A percentile compares a stretch with the other conserved stretches of the same genome.
These are phyloP conservation scores for Geoglossum cookeanum DNA, from an alignment of 2,329 filamentous ascomycete species.

Conservation along the genomic window DNA sequence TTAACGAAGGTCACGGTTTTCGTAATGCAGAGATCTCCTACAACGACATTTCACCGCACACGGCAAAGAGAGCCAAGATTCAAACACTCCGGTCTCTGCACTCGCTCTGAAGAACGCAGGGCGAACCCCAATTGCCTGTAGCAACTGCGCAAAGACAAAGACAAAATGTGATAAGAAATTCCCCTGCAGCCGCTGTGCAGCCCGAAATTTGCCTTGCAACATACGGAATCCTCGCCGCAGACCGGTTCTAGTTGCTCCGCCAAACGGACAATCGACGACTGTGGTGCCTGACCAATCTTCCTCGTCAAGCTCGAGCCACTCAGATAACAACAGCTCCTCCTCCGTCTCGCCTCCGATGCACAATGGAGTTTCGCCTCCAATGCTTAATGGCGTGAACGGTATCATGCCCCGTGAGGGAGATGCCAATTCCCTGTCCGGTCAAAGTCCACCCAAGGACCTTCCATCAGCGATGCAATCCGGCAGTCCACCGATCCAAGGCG, in stretches of 20 bases:
- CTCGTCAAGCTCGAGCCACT: neutral
- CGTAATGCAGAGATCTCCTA: slow-evolving; percentile 25
- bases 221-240: slow-evolving; percentile 26
- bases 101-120: slow-evolving; percentile 33
- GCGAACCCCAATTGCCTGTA: slow-evolving; percentile 32
- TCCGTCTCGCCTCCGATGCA: neutral
- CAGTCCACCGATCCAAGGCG: slow-evolving; percentile 5
- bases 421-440: neutral
- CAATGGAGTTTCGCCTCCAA: neutral
- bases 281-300: neutral
- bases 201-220: slow-evolving; percentile 28
- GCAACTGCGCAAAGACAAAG: slow-evolving; percentile 34
- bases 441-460: neutral
- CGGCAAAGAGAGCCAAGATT: slow-evolving; percentile 29
- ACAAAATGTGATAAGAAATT: slow-evolving; percentile 36
- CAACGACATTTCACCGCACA: slow-evolving; percentile 33
- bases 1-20: slow-evolving; percentile 9
- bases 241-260: neutral
- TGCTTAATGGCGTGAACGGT: neutral
- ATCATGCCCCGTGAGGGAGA: neutral
- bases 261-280: neutral
- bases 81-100: slow-evolving; percentile 26
- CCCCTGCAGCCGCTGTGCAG: slow-evolving; percentile 32
- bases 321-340: neutral
- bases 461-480: neutral